Conservation (phyloP, 1,139 yeast species). For the Chernovozyma aurita region DNA sequence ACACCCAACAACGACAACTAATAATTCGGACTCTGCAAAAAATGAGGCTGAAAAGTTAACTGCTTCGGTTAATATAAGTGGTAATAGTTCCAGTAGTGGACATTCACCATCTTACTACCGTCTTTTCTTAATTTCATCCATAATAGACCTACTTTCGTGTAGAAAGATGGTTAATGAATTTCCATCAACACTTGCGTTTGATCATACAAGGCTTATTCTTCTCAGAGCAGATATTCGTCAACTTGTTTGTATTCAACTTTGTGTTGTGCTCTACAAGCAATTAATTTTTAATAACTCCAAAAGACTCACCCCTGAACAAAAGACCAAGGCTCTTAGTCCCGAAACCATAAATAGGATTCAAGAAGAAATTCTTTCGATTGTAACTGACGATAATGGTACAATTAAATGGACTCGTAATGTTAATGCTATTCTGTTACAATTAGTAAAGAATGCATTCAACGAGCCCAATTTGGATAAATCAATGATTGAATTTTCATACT, state of each 20-base stretch:
- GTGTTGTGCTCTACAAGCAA: slow-evolving; percentile 70
- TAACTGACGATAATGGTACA: slow-evolving; percentile 81
- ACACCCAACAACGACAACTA: background rate
- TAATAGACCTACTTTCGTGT: slow-evolving; percentile 65
- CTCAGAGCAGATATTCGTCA: slow-evolving; percentile 84
- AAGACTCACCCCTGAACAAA: slow-evolving; percentile 3
- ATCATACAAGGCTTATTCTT: slow-evolving; percentile 72
- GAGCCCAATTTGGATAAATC: slow-evolving; percentile 26
- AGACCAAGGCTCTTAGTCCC: slow-evolving; percentile 21
- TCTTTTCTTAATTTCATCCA: slow-evolving; percentile 40
- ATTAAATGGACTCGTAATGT: slow-evolving; percentile 88
- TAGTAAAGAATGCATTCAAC: slow-evolving; percentile 42
- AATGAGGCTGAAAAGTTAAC: background rate
- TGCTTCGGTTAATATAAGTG: background rate
- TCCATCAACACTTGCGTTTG: slow-evolving; percentile 84
- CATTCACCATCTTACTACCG: background rate
- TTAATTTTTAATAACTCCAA: slow-evolving; percentile 42
- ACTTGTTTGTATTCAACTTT: slow-evolving; percentile 73
- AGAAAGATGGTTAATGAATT: slow-evolving; percentile 79
- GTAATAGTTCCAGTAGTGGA: background rate
- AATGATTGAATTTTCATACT: slow-evolving; percentile 61
- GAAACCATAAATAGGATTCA: slow-evolving; percentile 33
- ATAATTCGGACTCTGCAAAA: background rate
- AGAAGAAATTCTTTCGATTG: slow-evolving; percentile 70
- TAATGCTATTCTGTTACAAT: slow-evolving; percentile 66